Base-by-base conservation (phyloP, 805 yeast genomes). In the Starmerella stigmatis region DNA sequence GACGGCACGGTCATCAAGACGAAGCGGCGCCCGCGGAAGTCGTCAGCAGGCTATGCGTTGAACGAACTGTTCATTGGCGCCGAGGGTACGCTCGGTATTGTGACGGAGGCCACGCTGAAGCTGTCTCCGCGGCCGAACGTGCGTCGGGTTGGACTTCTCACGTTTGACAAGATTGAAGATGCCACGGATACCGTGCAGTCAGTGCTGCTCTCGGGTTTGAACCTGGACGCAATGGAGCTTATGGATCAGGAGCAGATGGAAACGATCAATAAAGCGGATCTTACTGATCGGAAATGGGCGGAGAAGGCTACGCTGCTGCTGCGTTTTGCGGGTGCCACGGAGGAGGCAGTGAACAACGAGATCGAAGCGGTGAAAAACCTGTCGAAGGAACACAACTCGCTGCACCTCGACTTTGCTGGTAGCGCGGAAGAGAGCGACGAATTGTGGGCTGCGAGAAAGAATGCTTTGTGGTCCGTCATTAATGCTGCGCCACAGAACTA, bases 1-100 rank as follows among this genome's bases (percentile, higher is more conserved):
- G 94, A 84, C 61, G 94, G 94, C 12, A 79, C 94, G 0, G 63
- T 84, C 7, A 67, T 84, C 48, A 81, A 81, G 62, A 84, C 94
- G 3, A 74, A 75, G 47, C 76, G 74, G 47, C 68, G 94, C 51
- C 89, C 94, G 2, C 72, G 92, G 52, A 84, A 84, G 62, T 74
- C 85, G 5, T 67, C 83, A 45, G 94, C 94, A 2, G 94, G 94
- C 1, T 84, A 85, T 61, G 83, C 82, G 56, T 65, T 82, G 50
- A 85, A 86, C 20, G 78, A 83, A 16, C 63, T 86, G 47, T 78
- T 86, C 58, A 74, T 82, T 53, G 95, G 95, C 0, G 73, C 80
- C 40, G 95, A 85, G 60, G 95, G 95, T 27, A 85, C 81, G 51
- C 59, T 73, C 37, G 78, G 77, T 0, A 55, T 74, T 2, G 71